phyloP scores from a whole-genome alignment of 2,329 filamentous ascomycete genomes.

The Diplodia sapinea region DNA sequence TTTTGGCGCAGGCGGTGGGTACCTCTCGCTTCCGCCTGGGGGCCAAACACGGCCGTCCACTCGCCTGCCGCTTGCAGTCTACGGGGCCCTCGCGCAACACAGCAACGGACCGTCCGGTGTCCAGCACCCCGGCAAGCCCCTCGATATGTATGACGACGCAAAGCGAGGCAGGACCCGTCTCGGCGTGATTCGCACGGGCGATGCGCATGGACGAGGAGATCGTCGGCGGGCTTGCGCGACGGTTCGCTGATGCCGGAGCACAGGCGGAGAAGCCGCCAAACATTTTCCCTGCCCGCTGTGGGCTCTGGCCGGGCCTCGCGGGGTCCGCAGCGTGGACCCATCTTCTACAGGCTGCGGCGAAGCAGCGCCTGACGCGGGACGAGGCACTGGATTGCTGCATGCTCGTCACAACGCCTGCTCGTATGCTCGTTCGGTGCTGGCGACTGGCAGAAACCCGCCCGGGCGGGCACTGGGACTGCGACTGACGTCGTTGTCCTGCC shows the following conservation, averaged over 20 bases:
- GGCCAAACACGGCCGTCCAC: conserved; percentile 3
- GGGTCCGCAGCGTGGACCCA: conserved; percentile 10
- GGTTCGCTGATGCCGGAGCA: conserved; percentile 13
- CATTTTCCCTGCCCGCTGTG: conserved; percentile 16
- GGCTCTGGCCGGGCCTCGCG: not conserved
- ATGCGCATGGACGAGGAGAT: not conserved
- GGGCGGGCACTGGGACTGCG: not conserved
- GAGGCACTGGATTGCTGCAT: not conserved
- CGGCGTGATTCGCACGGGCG: too few relatives aligned
- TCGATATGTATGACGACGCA: conserved; percentile 23
- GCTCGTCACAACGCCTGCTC: not conserved
- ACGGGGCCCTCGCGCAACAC: conserved; percentile 13
- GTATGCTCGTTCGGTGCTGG: not conserved
- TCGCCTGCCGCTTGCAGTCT: conserved; percentile 15
- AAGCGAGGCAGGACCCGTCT: too few relatives aligned
- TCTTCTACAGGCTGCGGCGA: not conserved
- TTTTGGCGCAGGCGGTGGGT: conserved; percentile 29
- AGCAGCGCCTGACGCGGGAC: conserved; percentile 16
- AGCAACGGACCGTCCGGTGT: conserved; percentile 9
- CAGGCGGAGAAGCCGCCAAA: conserved; percentile 10
- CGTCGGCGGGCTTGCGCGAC: conserved; percentile 13
- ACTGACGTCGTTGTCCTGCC: conserved; percentile 20
- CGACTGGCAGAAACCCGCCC: not conserved
- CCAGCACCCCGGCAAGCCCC: conserved; percentile 8
- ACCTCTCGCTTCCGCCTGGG: conserved; percentile 25